Base-by-base conservation (phyloP, 1,284 basidiomycete genomes). In the Fomitopsis palustris region DNA sequence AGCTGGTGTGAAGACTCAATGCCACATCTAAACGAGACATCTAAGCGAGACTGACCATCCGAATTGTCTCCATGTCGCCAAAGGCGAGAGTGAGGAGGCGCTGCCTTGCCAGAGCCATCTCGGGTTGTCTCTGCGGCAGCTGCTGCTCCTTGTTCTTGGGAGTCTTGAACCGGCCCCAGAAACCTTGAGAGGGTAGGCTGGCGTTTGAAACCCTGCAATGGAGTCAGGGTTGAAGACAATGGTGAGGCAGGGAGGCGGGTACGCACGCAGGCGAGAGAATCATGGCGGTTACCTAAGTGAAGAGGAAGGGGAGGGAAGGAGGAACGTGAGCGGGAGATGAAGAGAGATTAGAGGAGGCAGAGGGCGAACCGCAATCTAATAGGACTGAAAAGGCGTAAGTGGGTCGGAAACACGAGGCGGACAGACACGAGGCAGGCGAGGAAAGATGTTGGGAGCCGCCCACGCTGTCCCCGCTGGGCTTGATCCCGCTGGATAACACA, bases 51-150 rank as follows among this genome's bases (percentile, higher is more conserved):
- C 55, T 23, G 23, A 90, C 90, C 78, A 87, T 83, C 63, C 85
- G 79, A 62, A 93, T 80, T 12, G 90, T 92, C 74, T 93, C 91
- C 86, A 91, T 90, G 45, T 92, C 90, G 55, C 78, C 86, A 71
- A 86, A 90, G n/a, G 83, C 86, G 61, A 93, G 82, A 55, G 91
- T 93, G 65, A 93, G 80, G 62, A 91, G 82, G 61, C 88, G 83
- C 63, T 87, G 87, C 55, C 88, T 75, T 29, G 85, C 78, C 64
- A 90, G 77, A 2, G 86, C 81, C 81, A 87, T 85, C 31, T 77
- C 72, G 42, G 65, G 65, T 53, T 81, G 77, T 60, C 73, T 76
- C 55, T 82, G 78, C 58, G 78, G 78, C 61, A 81, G 75, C 17
- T 86, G 82, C 61, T 74, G 74, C 61, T 88, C 84, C 74, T 85